Conservation (phyloP, 2,329 filamentous ascomycete genomes). For the Fusarium sp. region DNA sequence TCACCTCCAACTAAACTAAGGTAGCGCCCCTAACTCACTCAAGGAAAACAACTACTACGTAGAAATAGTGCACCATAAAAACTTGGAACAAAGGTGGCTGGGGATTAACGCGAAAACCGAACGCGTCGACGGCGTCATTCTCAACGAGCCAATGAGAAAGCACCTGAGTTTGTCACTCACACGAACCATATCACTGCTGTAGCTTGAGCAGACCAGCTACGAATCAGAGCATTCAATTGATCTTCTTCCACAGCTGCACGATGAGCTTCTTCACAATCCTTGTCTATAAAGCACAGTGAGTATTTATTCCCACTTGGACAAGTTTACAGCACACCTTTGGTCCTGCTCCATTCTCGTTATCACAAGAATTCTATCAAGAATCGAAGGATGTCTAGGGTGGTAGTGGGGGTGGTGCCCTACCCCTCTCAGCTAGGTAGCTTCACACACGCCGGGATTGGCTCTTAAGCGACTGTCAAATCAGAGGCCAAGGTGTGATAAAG, state of each 20-base stretch:
- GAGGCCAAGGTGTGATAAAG: not conserved
- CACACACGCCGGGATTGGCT: not conserved
- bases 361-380: slow-evolving; percentile 10
- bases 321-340: slow-evolving; percentile 2
- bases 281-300: not conserved
- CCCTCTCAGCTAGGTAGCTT: slow-evolving; percentile 5
- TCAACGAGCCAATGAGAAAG: slow-evolving; percentile 9
- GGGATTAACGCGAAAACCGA: slow-evolving; percentile 17
- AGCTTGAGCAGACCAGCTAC: not conserved
- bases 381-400: slow-evolving; percentile 31
- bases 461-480: slow-evolving; percentile 20
- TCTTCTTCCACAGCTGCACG: not conserved
- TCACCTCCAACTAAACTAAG: slow-evolving; percentile 13
- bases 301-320: not conserved
- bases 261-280: not conserved
- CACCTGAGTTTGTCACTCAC: not conserved
- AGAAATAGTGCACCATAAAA: not conserved
- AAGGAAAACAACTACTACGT: not conserved
- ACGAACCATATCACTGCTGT: slow-evolving; percentile 6
- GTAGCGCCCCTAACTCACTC: not conserved
- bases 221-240: slow-evolving; percentile 17
- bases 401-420: slow-evolving; percentile 2
- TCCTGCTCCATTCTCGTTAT: not conserved
- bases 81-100: slow-evolving; percentile 16
- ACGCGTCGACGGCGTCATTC: slow-evolving; percentile 28